These are phyloP conservation scores for Aureobasidium subglaciale DNA, from an alignment of 2,329 filamentous ascomycete species.

Conservation along the genomic window DNA sequence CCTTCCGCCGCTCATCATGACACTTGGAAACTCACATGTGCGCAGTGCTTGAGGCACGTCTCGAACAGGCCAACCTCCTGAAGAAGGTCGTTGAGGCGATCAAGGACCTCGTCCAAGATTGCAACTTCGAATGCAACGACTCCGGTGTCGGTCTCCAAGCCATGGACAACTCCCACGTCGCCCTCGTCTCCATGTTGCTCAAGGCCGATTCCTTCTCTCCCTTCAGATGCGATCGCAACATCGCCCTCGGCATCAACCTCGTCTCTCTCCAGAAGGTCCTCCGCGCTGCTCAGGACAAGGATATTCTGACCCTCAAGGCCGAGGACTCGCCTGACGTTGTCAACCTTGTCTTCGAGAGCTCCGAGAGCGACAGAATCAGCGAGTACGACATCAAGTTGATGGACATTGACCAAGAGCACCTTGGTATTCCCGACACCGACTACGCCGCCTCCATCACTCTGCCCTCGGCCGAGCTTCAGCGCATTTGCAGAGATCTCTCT, in stretches of 20 bases:
- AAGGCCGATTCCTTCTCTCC: slow-evolving; percentile 90
- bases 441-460: slow-evolving; percentile 87
- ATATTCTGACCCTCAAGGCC: slow-evolving; percentile 92
- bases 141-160: slow-evolving; percentile 95
- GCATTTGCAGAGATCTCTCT: slow-evolving; percentile 87
- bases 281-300: slow-evolving; percentile 86
- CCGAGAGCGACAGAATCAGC: slow-evolving; percentile 80
- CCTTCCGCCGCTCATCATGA: background rate
- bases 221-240: slow-evolving; percentile 98
- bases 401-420: slow-evolving; percentile 99
- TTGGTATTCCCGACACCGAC: slow-evolving; percentile 98
- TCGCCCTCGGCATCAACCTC: slow-evolving; percentile 95
- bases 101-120: slow-evolving; percentile 98
- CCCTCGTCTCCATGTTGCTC: slow-evolving; percentile 97
- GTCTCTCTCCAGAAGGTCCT: slow-evolving; percentile 95
- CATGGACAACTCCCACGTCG: slow-evolving; percentile 99
- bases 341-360: slow-evolving; percentile 91
- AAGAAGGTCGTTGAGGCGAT: slow-evolving; percentile 99
- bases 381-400: slow-evolving; percentile 99
- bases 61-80: slow-evolving; percentile 86
- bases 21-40: background rate
- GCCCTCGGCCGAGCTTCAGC: slow-evolving; percentile 84
- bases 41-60: slow-evolving; percentile 88
- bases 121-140: slow-evolving; percentile 99
- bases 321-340: slow-evolving; percentile 94